Percentiles rank a stretch among this genome's conserved stretches.
Conservation (phyloP, 23 red algal genomes). For the Gracilaria domingensis region DNA sequence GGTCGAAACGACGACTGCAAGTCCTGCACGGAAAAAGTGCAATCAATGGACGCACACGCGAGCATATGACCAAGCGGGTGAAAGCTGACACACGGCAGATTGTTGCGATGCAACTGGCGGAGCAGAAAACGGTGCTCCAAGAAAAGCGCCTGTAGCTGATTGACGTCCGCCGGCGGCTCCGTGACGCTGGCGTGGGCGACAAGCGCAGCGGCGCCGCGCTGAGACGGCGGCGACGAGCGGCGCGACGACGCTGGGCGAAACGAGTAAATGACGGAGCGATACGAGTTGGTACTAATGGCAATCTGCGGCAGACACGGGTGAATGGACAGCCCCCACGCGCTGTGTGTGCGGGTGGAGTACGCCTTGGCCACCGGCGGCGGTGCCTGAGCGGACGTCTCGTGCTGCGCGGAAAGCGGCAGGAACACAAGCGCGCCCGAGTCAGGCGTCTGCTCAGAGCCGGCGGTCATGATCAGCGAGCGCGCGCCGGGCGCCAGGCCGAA, state of each 20-base stretch:
- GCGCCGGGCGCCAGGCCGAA: neutral
- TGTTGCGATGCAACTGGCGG: slow-evolving; percentile 15
- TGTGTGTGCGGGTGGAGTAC: neutral
- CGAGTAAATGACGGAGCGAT: neutral
- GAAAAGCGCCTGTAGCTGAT: neutral
- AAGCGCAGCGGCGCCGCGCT: neutral
- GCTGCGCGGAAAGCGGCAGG: neutral
- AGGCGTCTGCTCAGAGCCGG: neutral
- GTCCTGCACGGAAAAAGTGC: slow-evolving; percentile 17
- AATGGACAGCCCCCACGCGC: slow-evolving; percentile 39
- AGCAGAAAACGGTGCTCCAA: neutral
- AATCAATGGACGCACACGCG: slow-evolving; percentile 26
- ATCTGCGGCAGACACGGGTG: slow-evolving; percentile 11
- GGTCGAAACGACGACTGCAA: neutral
- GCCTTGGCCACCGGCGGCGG: neutral
- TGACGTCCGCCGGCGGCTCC: neutral
- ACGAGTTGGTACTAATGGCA: slow-evolving; percentile 33
- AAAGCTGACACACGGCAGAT: slow-evolving; percentile 41
- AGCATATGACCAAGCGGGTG: neutral
- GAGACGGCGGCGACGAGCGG: neutral
- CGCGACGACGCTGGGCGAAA: neutral
- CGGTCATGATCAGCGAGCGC: slow-evolving; percentile 5
- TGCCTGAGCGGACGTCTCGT: neutral
- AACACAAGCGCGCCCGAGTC: neutral
- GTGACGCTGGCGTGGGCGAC: neutral